Conservation (phyloP, 2,329 filamentous ascomycete species). For the Elsinoe perseae region DNA sequence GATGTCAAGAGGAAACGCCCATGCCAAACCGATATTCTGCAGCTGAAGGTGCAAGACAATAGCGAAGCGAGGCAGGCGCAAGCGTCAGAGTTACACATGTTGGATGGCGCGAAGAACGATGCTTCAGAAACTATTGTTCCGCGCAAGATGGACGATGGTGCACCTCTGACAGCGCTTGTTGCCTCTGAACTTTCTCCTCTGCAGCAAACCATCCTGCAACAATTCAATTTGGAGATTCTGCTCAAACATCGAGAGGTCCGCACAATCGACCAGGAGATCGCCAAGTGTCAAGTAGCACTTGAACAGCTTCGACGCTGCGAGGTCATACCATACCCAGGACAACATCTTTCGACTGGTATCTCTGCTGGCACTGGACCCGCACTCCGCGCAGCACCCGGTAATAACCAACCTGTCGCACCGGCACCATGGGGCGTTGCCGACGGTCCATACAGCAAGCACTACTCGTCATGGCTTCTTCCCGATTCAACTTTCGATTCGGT, state of each 20-base stretch:
- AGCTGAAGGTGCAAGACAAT: constrained; percentile 6
- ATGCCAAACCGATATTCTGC: constrained; percentile 9
- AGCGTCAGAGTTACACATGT: background rate
- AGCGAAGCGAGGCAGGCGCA: background rate
- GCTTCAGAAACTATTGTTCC: background rate
- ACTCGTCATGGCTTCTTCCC: constrained; percentile 88
- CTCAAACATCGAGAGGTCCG: constrained; percentile 91
- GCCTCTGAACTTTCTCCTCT: constrained; percentile 39
- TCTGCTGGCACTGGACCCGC: constrained; percentile 67
- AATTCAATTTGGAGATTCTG: constrained; percentile 85
- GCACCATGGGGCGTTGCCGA: constrained; percentile 85
- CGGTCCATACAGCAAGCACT: constrained; percentile 89
- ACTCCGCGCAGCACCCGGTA: constrained; percentile 53
- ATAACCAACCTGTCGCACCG: constrained; percentile 64
- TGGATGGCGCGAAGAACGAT: background rate
- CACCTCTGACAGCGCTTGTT: constrained; percentile 10
- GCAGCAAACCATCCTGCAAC: constrained; percentile 68
- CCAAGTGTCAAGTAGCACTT: constrained; percentile 86
- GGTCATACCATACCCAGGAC: constrained; percentile 78
- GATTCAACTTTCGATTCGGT: constrained; percentile 71
- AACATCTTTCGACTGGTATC: constrained; percentile 59
- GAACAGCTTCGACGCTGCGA: constrained; percentile 91
- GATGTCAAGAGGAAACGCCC: constrained; percentile 24
- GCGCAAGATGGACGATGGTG: constrained; percentile 15
- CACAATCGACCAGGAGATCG: constrained; percentile 89